These are phyloP conservation scores for Graphiopsis chlorocephala DNA, from an alignment of 2,329 filamentous ascomycete species.

Conservation along the genomic window DNA sequence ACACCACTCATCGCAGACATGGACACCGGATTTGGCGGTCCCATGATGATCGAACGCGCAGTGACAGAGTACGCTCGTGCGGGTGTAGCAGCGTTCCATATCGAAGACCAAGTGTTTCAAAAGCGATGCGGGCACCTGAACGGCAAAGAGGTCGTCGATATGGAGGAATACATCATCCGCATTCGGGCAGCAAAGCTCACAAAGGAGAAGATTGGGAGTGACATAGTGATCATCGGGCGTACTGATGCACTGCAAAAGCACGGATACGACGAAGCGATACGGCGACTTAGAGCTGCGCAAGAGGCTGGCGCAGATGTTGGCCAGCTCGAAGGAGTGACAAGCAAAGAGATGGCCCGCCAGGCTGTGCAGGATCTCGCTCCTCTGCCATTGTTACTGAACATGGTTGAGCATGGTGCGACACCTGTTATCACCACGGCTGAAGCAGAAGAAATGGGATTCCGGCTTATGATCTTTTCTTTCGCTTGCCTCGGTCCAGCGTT, in stretches of 20 bases:
- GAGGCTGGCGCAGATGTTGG: slow-evolving; percentile 58
- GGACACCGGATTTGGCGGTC: slow-evolving; percentile 32
- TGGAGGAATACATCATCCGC: slow-evolving; percentile 52
- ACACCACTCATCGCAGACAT: slow-evolving; percentile 27
- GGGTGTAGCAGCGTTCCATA: slow-evolving; percentile 38
- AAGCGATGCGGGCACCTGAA: slow-evolving; percentile 65
- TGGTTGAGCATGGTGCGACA: too few species aligned
- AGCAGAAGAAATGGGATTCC: too few species aligned
- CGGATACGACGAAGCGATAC: slow-evolving; percentile 57
- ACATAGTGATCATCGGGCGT: slow-evolving; percentile 64
- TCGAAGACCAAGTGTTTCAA: slow-evolving; percentile 62
- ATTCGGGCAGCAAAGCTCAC: slow-evolving; percentile 57
- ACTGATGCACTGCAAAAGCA: slow-evolving; percentile 56
- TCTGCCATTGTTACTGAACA: too few species aligned
- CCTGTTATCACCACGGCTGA: too few species aligned
- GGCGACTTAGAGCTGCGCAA: slow-evolving; percentile 50
- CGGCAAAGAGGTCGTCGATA: slow-evolving; percentile 59
- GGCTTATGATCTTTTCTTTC: too few species aligned
- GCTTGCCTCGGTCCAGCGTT: too few species aligned
- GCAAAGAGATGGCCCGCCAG: slow-evolving; percentile 50
- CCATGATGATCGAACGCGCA: slow-evolving; percentile 54
- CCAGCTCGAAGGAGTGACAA: slow-evolving; percentile 59
- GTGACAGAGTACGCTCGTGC: slow-evolving; percentile 48
- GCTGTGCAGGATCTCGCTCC: slow-evolving; percentile 50
- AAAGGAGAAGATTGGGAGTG: slow-evolving; percentile 47